These are phyloP conservation scores for Oryza meridionalis DNA, from an alignment of 176 grass and related monocot species.

Conservation along the genomic window DNA sequence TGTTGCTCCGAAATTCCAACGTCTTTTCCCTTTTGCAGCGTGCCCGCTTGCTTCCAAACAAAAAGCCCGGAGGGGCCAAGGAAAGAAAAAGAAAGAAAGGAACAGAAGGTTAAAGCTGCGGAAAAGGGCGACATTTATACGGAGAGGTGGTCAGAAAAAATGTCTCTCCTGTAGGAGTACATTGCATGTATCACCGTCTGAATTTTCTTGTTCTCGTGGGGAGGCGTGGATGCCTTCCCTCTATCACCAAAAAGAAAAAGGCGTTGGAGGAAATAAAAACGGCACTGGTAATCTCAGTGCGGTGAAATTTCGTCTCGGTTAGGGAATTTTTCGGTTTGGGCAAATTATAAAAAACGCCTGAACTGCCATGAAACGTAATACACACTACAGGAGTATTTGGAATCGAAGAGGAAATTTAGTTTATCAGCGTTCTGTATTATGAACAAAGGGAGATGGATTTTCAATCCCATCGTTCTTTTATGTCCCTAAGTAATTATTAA, in stretches of 20 bases:
- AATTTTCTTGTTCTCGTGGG: background rate
- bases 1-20: background rate
- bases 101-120: background rate
- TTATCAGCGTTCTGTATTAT: too few species aligned
- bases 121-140: background rate
- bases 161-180: too few species aligned
- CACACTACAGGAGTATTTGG: too few species aligned
- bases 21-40: constrained; percentile 27
- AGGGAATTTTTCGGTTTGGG: too few species aligned
- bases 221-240: background rate
- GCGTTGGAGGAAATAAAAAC: background rate
- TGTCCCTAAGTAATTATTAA: too few species aligned
- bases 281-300: background rate
- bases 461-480: too few species aligned
- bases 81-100: background rate
- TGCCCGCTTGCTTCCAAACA: constrained; percentile 19
- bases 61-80: background rate
- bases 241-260: background rate
- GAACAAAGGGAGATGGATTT: too few species aligned
- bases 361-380: too few species aligned
- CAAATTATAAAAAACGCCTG: too few species aligned
- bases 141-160: background rate
- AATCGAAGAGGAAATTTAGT: too few species aligned
- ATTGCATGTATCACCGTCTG: too few species aligned
- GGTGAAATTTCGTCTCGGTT: background rate